These are phyloP conservation scores for Guyanaporus albipodus DNA, from an alignment of 768 basidiomycete genomes.

Conservation along the genomic window DNA sequence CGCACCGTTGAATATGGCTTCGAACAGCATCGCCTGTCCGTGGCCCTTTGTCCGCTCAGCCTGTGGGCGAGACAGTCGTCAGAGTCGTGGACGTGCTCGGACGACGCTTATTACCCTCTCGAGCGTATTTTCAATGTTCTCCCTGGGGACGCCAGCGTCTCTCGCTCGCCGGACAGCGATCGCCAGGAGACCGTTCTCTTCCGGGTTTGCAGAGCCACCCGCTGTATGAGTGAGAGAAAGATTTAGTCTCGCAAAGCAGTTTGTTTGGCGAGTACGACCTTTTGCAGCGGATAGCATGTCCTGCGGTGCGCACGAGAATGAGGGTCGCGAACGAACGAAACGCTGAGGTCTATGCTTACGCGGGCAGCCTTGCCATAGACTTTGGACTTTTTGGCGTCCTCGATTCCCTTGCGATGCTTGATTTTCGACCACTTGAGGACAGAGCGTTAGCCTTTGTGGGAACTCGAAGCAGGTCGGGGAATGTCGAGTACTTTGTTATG, in stretches of 20 bases:
- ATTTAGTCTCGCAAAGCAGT: background rate
- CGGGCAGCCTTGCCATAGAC: conserved; percentile 53
- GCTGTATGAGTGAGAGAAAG: conserved; percentile 35
- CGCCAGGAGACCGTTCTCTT: conserved; percentile 50
- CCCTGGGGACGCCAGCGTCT: conserved; percentile 59
- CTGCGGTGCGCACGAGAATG: conserved; percentile 30
- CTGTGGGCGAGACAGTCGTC: conserved; percentile 28
- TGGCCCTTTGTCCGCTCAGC: conserved; percentile 46
- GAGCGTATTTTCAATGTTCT: conserved; percentile 63
- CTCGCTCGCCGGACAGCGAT: conserved; percentile 52
- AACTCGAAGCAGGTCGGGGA: background rate
- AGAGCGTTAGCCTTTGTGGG: conserved; percentile 5
- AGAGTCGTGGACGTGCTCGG: background rate
- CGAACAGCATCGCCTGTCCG: conserved; percentile 52
- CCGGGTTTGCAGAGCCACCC: conserved; percentile 55
- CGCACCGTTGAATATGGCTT: conserved; percentile 55
- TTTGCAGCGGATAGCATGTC: conserved; percentile 60
- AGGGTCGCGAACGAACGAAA: conserved; percentile 1
- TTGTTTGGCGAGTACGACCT: conserved; percentile 24
- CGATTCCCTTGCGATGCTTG: conserved; percentile 64
- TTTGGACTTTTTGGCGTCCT: conserved; percentile 55
- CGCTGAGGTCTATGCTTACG: conserved; percentile 35
- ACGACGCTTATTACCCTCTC: conserved; percentile 39
- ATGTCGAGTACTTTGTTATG: conserved; percentile 37
- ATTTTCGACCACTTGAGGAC: conserved; percentile 75